Evolutionary conservation across 495 filamentous ascomycete genomes (phyloP), one percentile per base, ranked within the genome.

Genomic region (Penicillium silybi): DNA sequence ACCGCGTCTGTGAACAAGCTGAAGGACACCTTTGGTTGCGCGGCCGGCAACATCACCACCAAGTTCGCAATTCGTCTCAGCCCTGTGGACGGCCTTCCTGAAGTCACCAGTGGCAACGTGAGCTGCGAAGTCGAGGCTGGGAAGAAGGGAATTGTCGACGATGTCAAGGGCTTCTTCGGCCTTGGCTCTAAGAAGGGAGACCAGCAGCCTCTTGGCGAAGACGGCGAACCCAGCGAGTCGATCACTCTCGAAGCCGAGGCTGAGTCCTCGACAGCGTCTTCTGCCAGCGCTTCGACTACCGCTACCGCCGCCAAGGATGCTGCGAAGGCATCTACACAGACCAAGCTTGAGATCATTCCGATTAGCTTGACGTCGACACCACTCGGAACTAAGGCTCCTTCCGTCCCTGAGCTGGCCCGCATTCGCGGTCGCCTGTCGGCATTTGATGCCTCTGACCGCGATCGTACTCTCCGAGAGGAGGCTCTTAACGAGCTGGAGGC

Each of bases 111-210:
- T 55, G 87, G 86, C 22, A 80, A 80, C 48, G 86, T 93, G 6
- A 90, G 92, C 68, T 99, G 93, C 58, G 88, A 92, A 65, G 79
- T 87, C 35, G 81, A 85, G 34, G 79, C 69, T 10, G 84, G 85
- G 49, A 92, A 89, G 72, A 87, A 88, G 62, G 87, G 83, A 19
- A 84, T 97, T 26, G 83, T 92, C 34, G 95, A 96, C 58, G 89
- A 88, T 37, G 87, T 97, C 63, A 99, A 99, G 75, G 90, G 86
- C 48, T 83, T 96, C 52, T 92, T 98, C 62, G 95, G 95, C 15
- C 88, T 97, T 60, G 93, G 93, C 7, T 84, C 83, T 53, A 89
- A 92, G 74, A 92, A 95, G 57, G 84, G 81, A 51, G 82, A 80
- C 27, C 92, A 97, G 69, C 83, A 87, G 58, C 82, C 88, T 18